Evolutionary conservation across 257 asterid species (phyloP).

Genomic region (Solanum pinnatisectum): DNA sequence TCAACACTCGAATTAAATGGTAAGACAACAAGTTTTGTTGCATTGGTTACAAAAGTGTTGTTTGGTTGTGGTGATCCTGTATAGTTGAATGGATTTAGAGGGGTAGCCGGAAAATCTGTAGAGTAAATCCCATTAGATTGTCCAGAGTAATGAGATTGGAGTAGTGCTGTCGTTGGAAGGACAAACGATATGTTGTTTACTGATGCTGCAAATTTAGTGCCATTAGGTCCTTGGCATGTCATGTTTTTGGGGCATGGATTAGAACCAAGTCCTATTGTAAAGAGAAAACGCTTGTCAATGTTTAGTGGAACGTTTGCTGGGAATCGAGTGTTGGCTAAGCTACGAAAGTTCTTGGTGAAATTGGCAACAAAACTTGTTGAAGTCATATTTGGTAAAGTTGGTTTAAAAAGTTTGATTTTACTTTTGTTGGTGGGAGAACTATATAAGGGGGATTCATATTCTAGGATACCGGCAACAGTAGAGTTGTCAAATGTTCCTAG

Average conservation of each 20-base stretch:
- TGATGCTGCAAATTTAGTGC: constrained; percentile 53
- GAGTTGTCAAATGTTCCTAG: constrained; percentile 59
- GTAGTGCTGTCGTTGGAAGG: constrained; percentile 45
- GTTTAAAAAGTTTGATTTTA: constrained; percentile 16
- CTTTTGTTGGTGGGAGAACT: not conserved
- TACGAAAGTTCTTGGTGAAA: constrained; percentile 36
- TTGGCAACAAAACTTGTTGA: constrained; percentile 37
- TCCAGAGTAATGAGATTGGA: constrained; percentile 39
- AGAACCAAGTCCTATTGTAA: constrained; percentile 53
- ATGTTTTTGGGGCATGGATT: constrained; percentile 44
- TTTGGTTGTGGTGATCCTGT: constrained; percentile 65
- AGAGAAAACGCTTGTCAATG: constrained; percentile 33
- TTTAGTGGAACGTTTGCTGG: constrained; percentile 43
- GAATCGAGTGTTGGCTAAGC: constrained; percentile 41
- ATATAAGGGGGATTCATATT: constrained; percentile 24
- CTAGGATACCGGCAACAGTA: constrained; percentile 51
- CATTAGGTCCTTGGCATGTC: constrained; percentile 62
- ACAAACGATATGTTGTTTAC: constrained; percentile 47
- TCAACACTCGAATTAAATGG: constrained; percentile 55
- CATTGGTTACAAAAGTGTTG: constrained; percentile 42
- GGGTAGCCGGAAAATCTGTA: constrained; percentile 47
- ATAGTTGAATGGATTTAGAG: constrained; percentile 41
- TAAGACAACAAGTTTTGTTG: constrained; percentile 33
- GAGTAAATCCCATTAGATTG: constrained; percentile 36
- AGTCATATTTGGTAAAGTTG: constrained; percentile 34